Conservation (phyloP, 23 red algal genomes). For the Rhodosorus marinus region DNA sequence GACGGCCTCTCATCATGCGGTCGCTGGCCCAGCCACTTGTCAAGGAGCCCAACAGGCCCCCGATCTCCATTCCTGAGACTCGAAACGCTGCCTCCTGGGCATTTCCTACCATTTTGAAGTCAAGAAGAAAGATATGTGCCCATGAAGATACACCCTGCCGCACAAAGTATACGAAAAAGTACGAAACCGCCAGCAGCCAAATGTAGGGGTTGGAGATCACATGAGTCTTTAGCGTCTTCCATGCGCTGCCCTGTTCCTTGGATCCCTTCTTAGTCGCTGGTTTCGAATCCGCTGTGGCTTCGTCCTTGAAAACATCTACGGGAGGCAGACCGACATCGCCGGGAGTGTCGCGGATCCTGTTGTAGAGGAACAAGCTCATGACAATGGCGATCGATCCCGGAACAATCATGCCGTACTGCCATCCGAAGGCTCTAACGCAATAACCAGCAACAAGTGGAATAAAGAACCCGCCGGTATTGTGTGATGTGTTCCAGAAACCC, state of each 20-base stretch:
- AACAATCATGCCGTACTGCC: constrained; percentile 96
- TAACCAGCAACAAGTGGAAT: constrained; percentile 93
- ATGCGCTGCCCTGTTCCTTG: too few species aligned
- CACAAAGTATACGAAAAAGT: constrained; percentile 99
- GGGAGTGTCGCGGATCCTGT: constrained; percentile 68
- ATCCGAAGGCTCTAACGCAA: constrained; percentile 69
- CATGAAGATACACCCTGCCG: constrained; percentile 86
- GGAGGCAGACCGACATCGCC: constrained; percentile 71
- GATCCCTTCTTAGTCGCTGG: constrained; percentile 11
- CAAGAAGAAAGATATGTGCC: constrained; percentile 83
- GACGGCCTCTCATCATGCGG: constrained; percentile 82
- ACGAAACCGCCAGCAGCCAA: constrained; percentile 78
- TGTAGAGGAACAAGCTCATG: constrained; percentile 75
- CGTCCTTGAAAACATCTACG: constrained; percentile 22
- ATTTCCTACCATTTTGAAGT: constrained; percentile 80
- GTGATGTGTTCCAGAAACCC: constrained; percentile 99
- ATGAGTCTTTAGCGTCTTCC: constrained; percentile 59
- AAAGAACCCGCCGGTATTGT: constrained; percentile 98
- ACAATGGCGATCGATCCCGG: constrained; percentile 62
- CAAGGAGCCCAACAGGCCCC: constrained; percentile 80
- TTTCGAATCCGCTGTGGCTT: not conserved
- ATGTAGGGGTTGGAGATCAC: constrained; percentile 95
- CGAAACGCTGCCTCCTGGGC: constrained; percentile 97
- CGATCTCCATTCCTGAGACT: constrained; percentile 95
- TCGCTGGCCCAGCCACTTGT: constrained; percentile 82